Evolutionary conservation across 2,329 filamentous ascomycete genomes (phyloP), one percentile per base, ranked within the genome.

Genomic region (Fusarium irregulare): DNA sequence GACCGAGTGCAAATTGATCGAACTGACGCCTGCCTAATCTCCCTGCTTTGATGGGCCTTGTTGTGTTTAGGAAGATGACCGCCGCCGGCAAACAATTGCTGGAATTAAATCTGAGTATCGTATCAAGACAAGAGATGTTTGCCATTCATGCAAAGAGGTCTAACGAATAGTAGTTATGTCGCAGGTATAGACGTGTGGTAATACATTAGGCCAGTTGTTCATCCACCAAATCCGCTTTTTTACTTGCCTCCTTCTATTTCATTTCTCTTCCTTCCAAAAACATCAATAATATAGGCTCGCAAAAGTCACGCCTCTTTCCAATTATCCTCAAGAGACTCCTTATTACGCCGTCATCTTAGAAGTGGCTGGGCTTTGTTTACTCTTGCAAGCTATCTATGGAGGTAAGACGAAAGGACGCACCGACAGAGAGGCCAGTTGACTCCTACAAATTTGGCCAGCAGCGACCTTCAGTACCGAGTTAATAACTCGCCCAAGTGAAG

Each of bases 401-500:
- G 18, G 32, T 16, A 34, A 18, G 32, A 34, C 18, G 18, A 37
- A 37, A 18, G 18, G 34, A 37, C 5, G 10, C 34, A 6, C 34
- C 34, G 10, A 11, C 34, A 18, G 9, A 11, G 34, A 10, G 10
- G 10, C 18, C 34, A n/a, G 4, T n/a, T 37, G 5, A 37, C 18
- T n/a, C 10, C 34, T n/a, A 37, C 34, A 7, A 37, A n/a, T 1
- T 11, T 7, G 18, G 10, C 18, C 10, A n/a, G 34, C 34, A n/a
- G 34, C 18, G 18, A n/a, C 18, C 18, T 37, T 10, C 18, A 37
- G 9, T n/a, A 12, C 34, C 18, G 10, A 37, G 18, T 18, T 7
- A 11, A 11, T n/a, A 11, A n/a, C 18, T 37, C 3, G 6, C 4
- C 32, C 5, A 2, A 6, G 18, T 7, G 9, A 7, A 12, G 3